Conservation (phyloP, 176 grass and related monocot genomes). For the Neostapfia colusana region DNA sequence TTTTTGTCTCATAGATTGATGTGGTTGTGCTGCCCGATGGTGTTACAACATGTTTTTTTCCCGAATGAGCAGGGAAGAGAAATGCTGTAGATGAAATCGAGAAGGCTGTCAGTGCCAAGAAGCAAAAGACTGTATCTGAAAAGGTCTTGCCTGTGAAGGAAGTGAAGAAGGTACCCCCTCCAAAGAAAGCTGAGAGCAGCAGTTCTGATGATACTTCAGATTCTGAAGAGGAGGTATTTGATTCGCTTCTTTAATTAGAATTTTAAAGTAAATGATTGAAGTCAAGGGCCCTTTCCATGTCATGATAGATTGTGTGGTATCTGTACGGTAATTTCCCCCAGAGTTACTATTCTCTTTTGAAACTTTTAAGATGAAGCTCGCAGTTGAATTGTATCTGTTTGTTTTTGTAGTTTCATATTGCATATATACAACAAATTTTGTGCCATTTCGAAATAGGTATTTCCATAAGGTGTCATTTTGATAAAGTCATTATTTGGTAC, state of each 20-base stretch:
- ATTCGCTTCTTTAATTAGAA: not conserved
- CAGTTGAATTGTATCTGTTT: not conserved
- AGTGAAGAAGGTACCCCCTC: slow-evolving; percentile 53
- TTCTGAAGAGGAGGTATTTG: slow-evolving; percentile 68
- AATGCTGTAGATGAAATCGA: slow-evolving; percentile 54
- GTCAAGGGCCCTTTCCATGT: not conserved
- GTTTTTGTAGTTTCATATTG: too few relatives aligned
- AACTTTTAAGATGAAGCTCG: not conserved
- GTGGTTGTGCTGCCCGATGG: not conserved
- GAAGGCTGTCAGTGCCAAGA: slow-evolving; percentile 62
- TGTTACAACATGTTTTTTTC: not conserved
- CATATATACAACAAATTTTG: too few relatives aligned
- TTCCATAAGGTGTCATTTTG: not conserved
- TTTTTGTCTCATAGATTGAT: not conserved
- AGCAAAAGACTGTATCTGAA: slow-evolving; percentile 50
- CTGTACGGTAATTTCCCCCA: not conserved
- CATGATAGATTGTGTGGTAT: not conserved
- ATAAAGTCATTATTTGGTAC: not conserved
- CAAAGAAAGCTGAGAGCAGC: slow-evolving; percentile 61
- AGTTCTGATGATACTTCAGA: slow-evolving; percentile 73
- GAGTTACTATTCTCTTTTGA: not conserved
- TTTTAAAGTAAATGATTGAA: slow-evolving; percentile 24
- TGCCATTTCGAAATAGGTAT: not conserved
- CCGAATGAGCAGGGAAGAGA: slow-evolving; percentile 60
- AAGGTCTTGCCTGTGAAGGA: slow-evolving; percentile 13